Evolutionary conservation across 78 protist genomes (phyloP), one percentile per base, ranked within the genome.

Genomic region (Guillardia theta): DNA sequence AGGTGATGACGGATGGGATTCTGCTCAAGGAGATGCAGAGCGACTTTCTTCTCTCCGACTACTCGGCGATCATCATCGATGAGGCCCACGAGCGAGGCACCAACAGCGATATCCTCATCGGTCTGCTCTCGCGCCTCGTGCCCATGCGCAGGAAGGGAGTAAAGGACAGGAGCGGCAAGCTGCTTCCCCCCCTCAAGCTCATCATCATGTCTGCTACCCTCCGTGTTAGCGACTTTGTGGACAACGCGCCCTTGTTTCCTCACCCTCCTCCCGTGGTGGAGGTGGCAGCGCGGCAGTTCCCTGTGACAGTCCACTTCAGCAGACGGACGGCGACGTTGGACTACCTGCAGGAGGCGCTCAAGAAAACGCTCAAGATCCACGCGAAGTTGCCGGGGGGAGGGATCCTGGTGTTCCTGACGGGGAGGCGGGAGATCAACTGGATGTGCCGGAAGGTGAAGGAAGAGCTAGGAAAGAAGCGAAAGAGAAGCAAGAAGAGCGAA

Each of bases 141-240:
- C 97, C 95, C 27, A 8, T 97, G n/a, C 95, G 99, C 62, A 15
- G 43, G 6, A 27, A 64, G 10, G 33, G 48, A 30, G 48, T 21
- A 12, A 2, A 0, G 19, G 27, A 15, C 0, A 1, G 12, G 9
- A 43, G 21, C 4, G 90, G 90, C 10, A 37, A 43, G 43, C 90
- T n/a, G 30, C 83, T 70, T 0, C 83, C 83, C 1, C 99, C 99
- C n/a, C 95, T 99, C 54, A 98, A 97, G 94, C 94, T 99, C 22
- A 48, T 99, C 46, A 93, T 99, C 97, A 99, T 99, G 99, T 96
- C 98, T 0, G 99, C 99, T 18, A 99, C 99, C 0, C 94, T 99
- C 18, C 96, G 99, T 4, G 97, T 98, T 9, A 96, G 93, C 41
- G 98, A 98, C 53, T 97, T 99, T n/a, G 48, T 95, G 6, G 83